phyloP scores from a whole-genome alignment of 78 protist species.

The Blattamonas nauphoetae region DNA sequence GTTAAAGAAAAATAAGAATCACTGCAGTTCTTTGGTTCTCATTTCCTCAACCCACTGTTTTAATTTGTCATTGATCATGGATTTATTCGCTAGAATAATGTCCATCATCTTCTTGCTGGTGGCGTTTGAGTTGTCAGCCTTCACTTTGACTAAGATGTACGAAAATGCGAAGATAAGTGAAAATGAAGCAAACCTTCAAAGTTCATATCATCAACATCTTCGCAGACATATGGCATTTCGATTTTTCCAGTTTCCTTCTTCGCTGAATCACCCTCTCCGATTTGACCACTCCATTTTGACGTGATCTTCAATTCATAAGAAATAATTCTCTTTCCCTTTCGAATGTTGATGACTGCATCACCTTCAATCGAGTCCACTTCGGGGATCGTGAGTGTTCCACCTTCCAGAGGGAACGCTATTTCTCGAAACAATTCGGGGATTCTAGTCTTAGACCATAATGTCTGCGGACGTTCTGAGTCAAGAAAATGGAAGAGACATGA shows the following conservation, averaged over 20 bases:
- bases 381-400: neutral
- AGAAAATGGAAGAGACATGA: neutral
- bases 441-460: neutral
- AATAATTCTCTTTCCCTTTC: neutral
- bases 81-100: no score
- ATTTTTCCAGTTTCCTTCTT: neutral
- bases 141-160: no score
- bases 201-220: neutral
- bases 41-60: no score
- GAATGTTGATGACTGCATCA: neutral
- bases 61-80: no score
- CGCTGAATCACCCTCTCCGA: neutral
- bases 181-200: neutral
- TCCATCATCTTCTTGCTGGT: no score
- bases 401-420: neutral
- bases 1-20: no score
- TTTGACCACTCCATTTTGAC: neutral
- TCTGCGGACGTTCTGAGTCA: neutral
- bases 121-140: no score
- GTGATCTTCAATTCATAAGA: neutral
- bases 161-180: no score
- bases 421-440: neutral
- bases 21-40: no score
- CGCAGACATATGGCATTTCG: slow-evolving; percentile 1
- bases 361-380: neutral